Conservation (phyloP, 164 flowering plant genomes). For the Buxus sempervirens region DNA sequence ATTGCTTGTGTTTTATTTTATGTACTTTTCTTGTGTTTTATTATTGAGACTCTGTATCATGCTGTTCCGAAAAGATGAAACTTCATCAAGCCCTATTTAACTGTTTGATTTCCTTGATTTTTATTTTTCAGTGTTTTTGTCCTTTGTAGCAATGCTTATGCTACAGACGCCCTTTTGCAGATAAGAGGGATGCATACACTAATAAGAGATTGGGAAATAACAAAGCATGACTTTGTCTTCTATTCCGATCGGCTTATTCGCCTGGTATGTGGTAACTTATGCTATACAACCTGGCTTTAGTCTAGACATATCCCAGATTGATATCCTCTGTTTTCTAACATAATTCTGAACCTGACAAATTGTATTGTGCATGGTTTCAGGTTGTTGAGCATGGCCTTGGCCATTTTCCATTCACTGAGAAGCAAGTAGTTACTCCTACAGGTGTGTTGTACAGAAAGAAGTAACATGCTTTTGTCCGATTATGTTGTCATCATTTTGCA, state of each 20-base stretch:
- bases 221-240: conserved; percentile 94
- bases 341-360: neutral
- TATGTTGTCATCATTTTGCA: neutral
- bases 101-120: neutral
- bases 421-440: conserved; percentile 92
- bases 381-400: conserved; percentile 99
- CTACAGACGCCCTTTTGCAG: conserved; percentile 36
- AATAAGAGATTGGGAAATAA: conserved; percentile 78
- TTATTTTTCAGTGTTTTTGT: conserved; percentile 1
- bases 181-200: conserved; percentile 97
- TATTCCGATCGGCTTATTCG: conserved; percentile 96
- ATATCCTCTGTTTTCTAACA: neutral
- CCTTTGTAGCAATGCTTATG: conserved; percentile 11
- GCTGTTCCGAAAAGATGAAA: neutral
- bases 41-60: neutral
- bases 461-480: neutral
- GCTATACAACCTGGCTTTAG: neutral
- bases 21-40: too few relatives aligned
- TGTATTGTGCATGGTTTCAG: conserved; percentile 35
- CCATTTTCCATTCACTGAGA: conserved; percentile 94
- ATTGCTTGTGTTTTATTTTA: too few relatives aligned
- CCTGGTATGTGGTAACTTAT: conserved; percentile 73
- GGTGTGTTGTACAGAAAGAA: conserved; percentile 36
- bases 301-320: neutral
- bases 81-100: too few relatives aligned